Evolutionary conservation across 2,329 filamentous ascomycete genomes (phyloP).

Genomic region (Microsporum canis): DNA sequence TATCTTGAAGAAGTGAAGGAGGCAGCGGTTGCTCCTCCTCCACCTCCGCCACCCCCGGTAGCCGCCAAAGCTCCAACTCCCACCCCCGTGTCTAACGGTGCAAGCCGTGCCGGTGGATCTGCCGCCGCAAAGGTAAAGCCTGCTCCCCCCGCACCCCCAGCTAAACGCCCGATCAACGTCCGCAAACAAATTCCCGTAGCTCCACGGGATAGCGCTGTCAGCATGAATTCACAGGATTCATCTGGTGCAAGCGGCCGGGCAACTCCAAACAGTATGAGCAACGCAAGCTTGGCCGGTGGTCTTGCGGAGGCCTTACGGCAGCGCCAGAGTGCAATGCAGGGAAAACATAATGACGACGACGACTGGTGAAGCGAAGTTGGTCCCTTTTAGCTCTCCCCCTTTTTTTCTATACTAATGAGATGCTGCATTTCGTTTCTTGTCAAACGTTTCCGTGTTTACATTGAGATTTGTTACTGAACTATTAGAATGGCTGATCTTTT

Average conservation of each 20-base stretch:
- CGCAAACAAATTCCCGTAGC: slow-evolving; percentile 57
- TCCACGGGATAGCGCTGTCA: slow-evolving; percentile 54
- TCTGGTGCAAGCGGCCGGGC: slow-evolving; percentile 54
- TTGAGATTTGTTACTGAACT: neutral
- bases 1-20: slow-evolving; percentile 69
- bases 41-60: slow-evolving; percentile 41
- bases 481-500: neutral
- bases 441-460: neutral
- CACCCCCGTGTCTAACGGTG: slow-evolving; percentile 30
- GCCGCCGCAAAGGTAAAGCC: slow-evolving; percentile 50
- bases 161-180: slow-evolving; percentile 61
- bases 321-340: slow-evolving; percentile 64
- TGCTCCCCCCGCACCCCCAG: slow-evolving; percentile 63
- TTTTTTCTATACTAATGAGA: slow-evolving; percentile 1
- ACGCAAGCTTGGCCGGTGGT: slow-evolving; percentile 57
- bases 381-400: slow-evolving; percentile 5
- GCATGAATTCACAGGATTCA: slow-evolving; percentile 39
- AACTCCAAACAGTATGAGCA: slow-evolving; percentile 50
- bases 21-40: slow-evolving; percentile 45
- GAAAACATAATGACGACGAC: slow-evolving; percentile 56
- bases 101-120: slow-evolving; percentile 21
- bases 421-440: neutral
- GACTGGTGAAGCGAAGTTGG: slow-evolving; percentile 45
- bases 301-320: slow-evolving; percentile 68
- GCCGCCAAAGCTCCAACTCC: slow-evolving; percentile 47